phyloP scores from a whole-genome alignment of 1,139 yeast genomes.

The Pichiaceae sp. region DNA sequence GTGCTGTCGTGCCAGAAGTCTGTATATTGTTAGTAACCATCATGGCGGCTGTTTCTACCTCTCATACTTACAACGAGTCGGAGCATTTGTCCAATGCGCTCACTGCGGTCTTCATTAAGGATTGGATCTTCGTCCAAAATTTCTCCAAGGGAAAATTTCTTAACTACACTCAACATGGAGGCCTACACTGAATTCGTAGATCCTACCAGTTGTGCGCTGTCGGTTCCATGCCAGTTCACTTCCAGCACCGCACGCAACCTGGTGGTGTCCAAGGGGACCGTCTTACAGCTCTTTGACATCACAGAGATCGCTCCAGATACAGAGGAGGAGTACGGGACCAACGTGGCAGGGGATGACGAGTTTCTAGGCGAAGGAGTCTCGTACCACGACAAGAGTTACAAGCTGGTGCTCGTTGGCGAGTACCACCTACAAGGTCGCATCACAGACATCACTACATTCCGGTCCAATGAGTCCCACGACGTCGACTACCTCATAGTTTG shows the following conservation, averaged over 20 bases:
- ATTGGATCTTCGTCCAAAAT: neutral
- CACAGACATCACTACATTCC: conserved; percentile 46
- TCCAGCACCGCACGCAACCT: conserved; percentile 43
- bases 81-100: conserved; percentile 2
- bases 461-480: conserved; percentile 38
- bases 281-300: conserved; percentile 60
- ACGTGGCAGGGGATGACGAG: conserved; percentile 11
- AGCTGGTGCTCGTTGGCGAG: conserved; percentile 53
- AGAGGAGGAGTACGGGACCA: conserved; percentile 9
- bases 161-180: conserved; percentile 43
- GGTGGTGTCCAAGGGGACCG: conserved; percentile 62
- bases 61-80: conserved; percentile 2
- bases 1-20: conserved; percentile 2
- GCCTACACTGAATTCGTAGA: conserved; percentile 73
- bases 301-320: conserved; percentile 16
- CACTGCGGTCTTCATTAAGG: neutral
- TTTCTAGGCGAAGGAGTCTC: conserved; percentile 12
- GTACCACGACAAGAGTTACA: conserved; percentile 20
- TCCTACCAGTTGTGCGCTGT: conserved; percentile 66
- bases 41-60: no score
- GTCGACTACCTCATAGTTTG: conserved; percentile 60
- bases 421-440: conserved; percentile 67
- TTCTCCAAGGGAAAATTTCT: neutral
- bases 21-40: neutral
- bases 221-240: conserved; percentile 57